Evolutionary conservation across 1,284 basidiomycete genomes (phyloP).

Genomic region (Cutaneotrichosporon cyanovorans): DNA sequence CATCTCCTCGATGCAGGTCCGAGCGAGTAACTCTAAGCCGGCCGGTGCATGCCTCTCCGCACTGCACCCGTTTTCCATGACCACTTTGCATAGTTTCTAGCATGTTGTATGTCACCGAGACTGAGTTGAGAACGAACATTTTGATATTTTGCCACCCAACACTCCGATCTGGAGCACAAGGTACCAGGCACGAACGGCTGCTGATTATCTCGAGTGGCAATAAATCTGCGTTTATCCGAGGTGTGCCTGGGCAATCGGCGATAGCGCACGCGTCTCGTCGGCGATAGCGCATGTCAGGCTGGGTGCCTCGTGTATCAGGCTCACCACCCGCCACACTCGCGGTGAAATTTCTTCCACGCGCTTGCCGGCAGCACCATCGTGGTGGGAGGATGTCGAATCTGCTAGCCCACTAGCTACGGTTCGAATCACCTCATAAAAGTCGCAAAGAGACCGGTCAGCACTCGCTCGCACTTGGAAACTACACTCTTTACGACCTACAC

Average conservation of each 20-base stretch:
- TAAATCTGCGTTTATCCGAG: too few relatives aligned
- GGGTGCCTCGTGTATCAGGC: not conserved
- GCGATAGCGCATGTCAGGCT: not conserved
- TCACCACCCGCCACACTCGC: not conserved
- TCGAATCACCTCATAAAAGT: too few relatives aligned
- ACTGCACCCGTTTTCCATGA: not conserved
- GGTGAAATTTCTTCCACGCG: not conserved
- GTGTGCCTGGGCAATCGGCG: too few relatives aligned
- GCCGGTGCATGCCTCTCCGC: not conserved
- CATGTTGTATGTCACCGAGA: conserved; percentile 2
- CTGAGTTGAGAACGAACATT: not conserved
- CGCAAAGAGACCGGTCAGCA: too few relatives aligned
- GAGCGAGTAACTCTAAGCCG: not conserved
- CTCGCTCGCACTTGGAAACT: not conserved
- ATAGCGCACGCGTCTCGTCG: not conserved
- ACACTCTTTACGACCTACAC: not conserved
- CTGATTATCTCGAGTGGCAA: too few relatives aligned
- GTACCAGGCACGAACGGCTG: not conserved
- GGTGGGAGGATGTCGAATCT: too few relatives aligned
- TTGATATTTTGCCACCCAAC: conserved; percentile 4
- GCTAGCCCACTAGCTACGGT: too few relatives aligned
- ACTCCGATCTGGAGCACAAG: not conserved
- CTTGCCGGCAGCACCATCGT: too few relatives aligned
- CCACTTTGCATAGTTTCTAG: conserved; percentile 1
- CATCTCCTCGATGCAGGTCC: not conserved